Evolutionary conservation across 1,284 basidiomycete genomes (phyloP), one percentile per base, ranked within the genome.

Genomic region (Flammula alnicola): DNA sequence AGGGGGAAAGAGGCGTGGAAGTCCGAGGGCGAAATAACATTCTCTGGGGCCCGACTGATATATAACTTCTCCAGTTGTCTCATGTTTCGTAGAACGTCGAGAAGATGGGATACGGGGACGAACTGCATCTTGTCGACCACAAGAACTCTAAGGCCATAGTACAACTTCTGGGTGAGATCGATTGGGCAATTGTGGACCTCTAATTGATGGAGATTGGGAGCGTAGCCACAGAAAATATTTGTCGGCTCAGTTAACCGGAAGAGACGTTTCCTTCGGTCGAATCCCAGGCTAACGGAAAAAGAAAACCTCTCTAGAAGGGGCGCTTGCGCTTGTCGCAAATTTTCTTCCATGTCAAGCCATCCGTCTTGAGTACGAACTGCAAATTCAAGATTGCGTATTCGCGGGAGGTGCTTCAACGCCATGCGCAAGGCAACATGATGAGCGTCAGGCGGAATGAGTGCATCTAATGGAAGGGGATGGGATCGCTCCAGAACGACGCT

Each of bases 401-500:
- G 51, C 7, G 49, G 27, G 9, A 59, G 45, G 27, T 57, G 55
- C 33, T 38, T 27, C 22, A 59, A 36, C 5, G 50, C 44, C 14
- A 46, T 5, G 29, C 25, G 36, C 32, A 36, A 33, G n/a, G 44
- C 11, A 16, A 5, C 26, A 26, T 3, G 29, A 2, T 46, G 32
- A 27, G 53, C 53, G 10, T 50, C 47, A 10, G 44, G 16, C 9
- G 57, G 59, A 33, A 60, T 51, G 31, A 50, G 27, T 2, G 54
- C 46, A 30, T 56, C 52, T 16, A 60, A 35, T 1, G 51, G 51
- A 19, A 54, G 48, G 7, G 57, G 55, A 29, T 45, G 32, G 10
- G 59, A 60, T 25, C 59, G 52, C 38, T 50, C 19, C 19, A 60
- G 39, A 7, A 60, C 51, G 17, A 44, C 31, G 11, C 45, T 32